Percentiles rank a stretch among this genome's conserved stretches.
phyloP scores from a whole-genome alignment of 2,329 filamentous ascomycete genomes.

The Lithohypha guttulata region DNA sequence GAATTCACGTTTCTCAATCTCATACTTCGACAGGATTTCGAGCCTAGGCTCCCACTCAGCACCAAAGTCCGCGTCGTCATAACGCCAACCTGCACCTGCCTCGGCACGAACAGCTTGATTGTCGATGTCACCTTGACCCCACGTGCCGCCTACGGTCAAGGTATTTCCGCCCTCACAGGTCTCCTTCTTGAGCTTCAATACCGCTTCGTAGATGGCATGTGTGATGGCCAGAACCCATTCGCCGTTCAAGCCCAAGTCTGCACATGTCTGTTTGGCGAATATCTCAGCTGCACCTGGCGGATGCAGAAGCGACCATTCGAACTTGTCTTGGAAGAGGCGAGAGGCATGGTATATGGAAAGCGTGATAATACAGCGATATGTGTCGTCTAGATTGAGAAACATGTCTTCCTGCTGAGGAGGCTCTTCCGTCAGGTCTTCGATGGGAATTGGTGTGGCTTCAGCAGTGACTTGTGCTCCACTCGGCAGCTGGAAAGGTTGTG shows the following conservation, averaged over 20 bases:
- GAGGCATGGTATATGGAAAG: slow-evolving; percentile 87
- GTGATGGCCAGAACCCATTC: slow-evolving; percentile 94
- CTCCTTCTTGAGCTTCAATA: slow-evolving; percentile 87
- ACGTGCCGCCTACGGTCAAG: slow-evolving; percentile 40
- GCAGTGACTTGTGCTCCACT: slow-evolving; percentile 49
- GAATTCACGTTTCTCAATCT: slow-evolving; percentile 93
- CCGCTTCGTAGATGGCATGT: slow-evolving; percentile 93
- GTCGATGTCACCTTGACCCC: slow-evolving; percentile 63
- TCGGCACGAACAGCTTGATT: slow-evolving; percentile 74
- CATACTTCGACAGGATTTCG: slow-evolving; percentile 76
- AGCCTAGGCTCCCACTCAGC: slow-evolving; percentile 78
- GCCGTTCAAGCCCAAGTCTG: slow-evolving; percentile 75
- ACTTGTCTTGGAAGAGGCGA: slow-evolving; percentile 88
- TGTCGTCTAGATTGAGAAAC: slow-evolving; percentile 80
- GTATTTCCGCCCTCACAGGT: slow-evolving; percentile 85
- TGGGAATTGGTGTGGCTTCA: slow-evolving; percentile 52
- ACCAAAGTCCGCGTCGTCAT: slow-evolving; percentile 80
- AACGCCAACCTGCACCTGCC: slow-evolving; percentile 82
- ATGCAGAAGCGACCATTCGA: slow-evolving; percentile 92
- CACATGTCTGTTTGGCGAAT: slow-evolving; percentile 86
- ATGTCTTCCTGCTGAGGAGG: slow-evolving; percentile 10
- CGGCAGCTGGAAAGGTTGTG: slow-evolving; percentile 36
- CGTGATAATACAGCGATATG: slow-evolving; percentile 83
- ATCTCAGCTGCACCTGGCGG: slow-evolving; percentile 83
- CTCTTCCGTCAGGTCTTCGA: slow-evolving; percentile 14